Evolutionary conservation across 768 basidiomycete species (phyloP).

Genomic region (Dendrothele bispora): DNA sequence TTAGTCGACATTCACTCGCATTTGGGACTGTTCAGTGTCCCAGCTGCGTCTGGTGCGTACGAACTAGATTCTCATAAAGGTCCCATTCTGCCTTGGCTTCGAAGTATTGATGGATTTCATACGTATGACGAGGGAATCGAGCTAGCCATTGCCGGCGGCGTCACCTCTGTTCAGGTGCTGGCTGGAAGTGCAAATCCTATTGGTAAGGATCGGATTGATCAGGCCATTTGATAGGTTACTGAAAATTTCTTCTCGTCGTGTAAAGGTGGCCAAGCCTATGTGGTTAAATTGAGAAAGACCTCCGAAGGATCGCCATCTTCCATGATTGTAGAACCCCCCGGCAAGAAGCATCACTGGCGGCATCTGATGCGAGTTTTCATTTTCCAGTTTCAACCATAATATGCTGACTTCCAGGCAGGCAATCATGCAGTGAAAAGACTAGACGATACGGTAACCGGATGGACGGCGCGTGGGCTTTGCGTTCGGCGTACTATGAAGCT

Average conservation of each 20-base stretch:
- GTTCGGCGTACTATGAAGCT: constrained; percentile 79
- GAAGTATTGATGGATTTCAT: constrained; percentile 82
- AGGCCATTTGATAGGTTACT: not conserved
- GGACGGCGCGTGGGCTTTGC: constrained; percentile 78
- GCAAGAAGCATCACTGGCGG: constrained; percentile 55
- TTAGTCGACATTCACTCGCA: constrained; percentile 77
- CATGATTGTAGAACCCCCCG: constrained; percentile 85
- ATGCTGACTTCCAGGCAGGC: constrained; percentile 36
- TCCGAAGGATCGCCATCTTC: constrained; percentile 72
- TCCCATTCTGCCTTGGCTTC: constrained; percentile 73
- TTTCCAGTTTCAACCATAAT: not conserved
- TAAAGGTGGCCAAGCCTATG: constrained; percentile 83
- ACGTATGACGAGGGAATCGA: constrained; percentile 79
- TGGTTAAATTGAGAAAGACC: constrained; percentile 82
- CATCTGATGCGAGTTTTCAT: constrained; percentile 66
- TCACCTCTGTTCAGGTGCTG: constrained; percentile 81
- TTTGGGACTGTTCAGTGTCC: constrained; percentile 43
- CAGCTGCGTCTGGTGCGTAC: constrained; percentile 34
- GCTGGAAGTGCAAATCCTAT: constrained; percentile 79
- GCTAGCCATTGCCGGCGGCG: constrained; percentile 81
- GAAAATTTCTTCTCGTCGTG: not conserved
- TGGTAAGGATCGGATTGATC: constrained; percentile 37
- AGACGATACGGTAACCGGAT: constrained; percentile 58
- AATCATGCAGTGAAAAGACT: constrained; percentile 60
- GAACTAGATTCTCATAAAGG: constrained; percentile 70